These are phyloP conservation scores for Aphanomyces invadans DNA, from an alignment of 352 stramenopile genomes.

Conservation along the genomic window DNA sequence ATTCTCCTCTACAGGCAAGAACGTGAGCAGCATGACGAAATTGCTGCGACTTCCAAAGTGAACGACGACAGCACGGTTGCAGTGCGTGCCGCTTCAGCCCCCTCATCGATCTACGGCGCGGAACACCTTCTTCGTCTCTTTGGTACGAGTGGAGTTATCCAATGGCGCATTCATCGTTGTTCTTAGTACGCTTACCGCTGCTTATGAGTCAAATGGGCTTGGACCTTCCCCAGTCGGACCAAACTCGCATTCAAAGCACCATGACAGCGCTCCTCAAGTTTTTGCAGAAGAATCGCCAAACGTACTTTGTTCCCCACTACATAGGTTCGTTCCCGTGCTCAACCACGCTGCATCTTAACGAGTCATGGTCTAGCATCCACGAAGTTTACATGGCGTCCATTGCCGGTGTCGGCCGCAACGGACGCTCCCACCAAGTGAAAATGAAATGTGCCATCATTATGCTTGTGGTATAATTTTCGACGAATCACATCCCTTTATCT, in stretches of 20 bases:
- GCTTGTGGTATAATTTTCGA: too few species aligned
- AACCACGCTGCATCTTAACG: not conserved
- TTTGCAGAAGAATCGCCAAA: constrained; percentile 31
- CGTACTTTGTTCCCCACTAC: constrained; percentile 29
- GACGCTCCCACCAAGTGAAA: not conserved
- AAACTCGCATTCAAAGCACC: constrained; percentile 27
- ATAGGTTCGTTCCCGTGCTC: constrained; percentile 1
- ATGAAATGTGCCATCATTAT: too few species aligned
- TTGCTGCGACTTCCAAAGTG: constrained; percentile 41
- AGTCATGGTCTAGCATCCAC: not conserved
- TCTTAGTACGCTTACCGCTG: constrained; percentile 68
- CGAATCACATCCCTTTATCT: too few species aligned
- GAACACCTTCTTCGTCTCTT: constrained; percentile 89
- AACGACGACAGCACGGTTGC: not conserved
- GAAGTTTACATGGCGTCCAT: not conserved
- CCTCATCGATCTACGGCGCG: constrained; percentile 88
- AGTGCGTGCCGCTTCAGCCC: constrained; percentile 34
- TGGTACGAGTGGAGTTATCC: too few species aligned
- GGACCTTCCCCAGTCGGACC: constrained; percentile 25
- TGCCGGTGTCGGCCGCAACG: not conserved
- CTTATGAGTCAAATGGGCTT: constrained; percentile 35
- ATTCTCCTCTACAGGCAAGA: constrained; percentile 90
- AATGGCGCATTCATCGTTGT: too few species aligned
- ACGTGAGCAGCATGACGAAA: constrained; percentile 79
- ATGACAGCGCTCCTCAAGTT: constrained; percentile 30